Conservation (phyloP, 345 rosid genomes). For the Populus euphratica region DNA sequence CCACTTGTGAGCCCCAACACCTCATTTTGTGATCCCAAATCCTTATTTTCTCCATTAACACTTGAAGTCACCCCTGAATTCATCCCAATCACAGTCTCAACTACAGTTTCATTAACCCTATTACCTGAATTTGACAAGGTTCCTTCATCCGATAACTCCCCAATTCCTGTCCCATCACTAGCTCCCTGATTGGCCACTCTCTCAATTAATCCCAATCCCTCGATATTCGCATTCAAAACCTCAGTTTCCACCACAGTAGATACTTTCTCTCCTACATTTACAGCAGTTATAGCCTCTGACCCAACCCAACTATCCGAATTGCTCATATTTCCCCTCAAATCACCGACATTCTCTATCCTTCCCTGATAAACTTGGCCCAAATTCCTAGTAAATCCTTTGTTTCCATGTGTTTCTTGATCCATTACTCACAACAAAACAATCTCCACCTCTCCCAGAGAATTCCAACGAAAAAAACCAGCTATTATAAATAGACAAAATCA, state of each 20-base stretch:
- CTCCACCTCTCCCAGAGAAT: constrained; percentile 15
- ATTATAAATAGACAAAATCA: not conserved
- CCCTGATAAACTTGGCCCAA: not conserved
- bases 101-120: constrained; percentile 20
- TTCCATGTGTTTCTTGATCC: constrained; percentile 27
- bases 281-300: not conserved
- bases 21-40: constrained; percentile 17
- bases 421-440: constrained; percentile 20
- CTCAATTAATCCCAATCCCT: not conserved
- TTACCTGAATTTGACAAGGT: constrained; percentile 23
- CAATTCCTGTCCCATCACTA: constrained; percentile 11
- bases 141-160: constrained; percentile 13
- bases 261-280: constrained; percentile 5
- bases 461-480: not conserved
- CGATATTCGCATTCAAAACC: not conserved
- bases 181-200: not conserved
- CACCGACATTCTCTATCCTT: not conserved
- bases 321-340: not conserved
- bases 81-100: constrained; percentile 17
- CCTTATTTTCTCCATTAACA: constrained; percentile 23
- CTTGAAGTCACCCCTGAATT: constrained; percentile 21
- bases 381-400: not conserved
- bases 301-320: not conserved
- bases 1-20: constrained; percentile 17
- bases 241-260: not conserved